Evolutionary conservation across 176 grass and related monocot species (phyloP).

Genomic region (Ananas comosus): DNA sequence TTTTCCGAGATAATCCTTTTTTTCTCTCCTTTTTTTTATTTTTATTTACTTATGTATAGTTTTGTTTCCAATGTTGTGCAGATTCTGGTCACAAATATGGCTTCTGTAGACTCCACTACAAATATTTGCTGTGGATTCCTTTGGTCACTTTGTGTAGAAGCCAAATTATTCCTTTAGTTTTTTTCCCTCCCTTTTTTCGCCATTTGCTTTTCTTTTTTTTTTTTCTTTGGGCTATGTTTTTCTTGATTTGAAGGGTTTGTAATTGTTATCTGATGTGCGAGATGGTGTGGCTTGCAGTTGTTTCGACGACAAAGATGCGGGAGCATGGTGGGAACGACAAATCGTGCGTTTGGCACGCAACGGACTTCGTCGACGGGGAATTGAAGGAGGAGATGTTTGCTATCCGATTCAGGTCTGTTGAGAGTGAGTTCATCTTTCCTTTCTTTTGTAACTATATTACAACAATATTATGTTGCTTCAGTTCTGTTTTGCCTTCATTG

Average conservation of each 20-base stretch:
- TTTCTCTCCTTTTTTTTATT: too few relatives aligned
- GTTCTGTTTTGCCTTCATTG: neutral
- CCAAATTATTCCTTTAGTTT: too few relatives aligned
- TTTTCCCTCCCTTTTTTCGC: too few relatives aligned
- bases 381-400: constrained; percentile 82
- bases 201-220: too few relatives aligned
- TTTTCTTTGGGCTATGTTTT: too few relatives aligned
- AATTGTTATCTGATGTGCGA: neutral
- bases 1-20: too few relatives aligned
- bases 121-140: too few relatives aligned
- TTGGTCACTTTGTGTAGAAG: too few relatives aligned
- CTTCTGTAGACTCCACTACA: too few relatives aligned
- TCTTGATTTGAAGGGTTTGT: neutral
- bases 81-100: neutral
- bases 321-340: constrained; percentile 76
- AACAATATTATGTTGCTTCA: neutral
- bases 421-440: constrained; percentile 39
- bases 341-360: constrained; percentile 73
- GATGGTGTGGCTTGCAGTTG: constrained; percentile 29
- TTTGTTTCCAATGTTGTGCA: neutral
- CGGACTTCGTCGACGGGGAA: constrained; percentile 72
- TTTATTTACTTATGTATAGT: too few relatives aligned
- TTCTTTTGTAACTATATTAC: neutral
- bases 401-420: constrained; percentile 72
- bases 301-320: constrained; percentile 59